phyloP scores from a whole-genome alignment of 192 early-diverging fungal species.

The Coemansia erecta region DNA sequence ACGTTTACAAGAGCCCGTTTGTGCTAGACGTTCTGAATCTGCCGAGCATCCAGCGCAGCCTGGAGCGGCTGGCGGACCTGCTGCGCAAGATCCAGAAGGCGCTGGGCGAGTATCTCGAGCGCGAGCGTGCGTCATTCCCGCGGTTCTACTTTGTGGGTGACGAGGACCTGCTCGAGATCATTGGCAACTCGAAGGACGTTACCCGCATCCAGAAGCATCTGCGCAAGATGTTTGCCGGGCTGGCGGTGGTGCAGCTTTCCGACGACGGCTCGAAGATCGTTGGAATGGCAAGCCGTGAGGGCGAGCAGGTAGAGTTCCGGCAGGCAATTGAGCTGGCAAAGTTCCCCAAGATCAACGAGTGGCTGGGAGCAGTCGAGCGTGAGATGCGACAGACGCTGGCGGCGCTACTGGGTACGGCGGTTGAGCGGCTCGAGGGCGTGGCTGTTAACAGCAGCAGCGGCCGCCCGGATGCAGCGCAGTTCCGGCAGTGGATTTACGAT shows the following conservation, averaged over 20 bases:
- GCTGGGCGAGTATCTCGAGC: slow-evolving; percentile 97
- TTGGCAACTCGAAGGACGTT: slow-evolving; percentile 97
- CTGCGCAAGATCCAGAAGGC: slow-evolving; percentile 97
- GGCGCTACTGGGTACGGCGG: slow-evolving; percentile 65
- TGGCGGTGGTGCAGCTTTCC: slow-evolving; percentile 75
- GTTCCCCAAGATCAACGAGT: slow-evolving; percentile 94
- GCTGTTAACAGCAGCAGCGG: slow-evolving; percentile 50
- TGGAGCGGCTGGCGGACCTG: slow-evolving; percentile 91
- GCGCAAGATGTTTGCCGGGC: slow-evolving; percentile 99
- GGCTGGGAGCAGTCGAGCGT: slow-evolving; percentile 89
- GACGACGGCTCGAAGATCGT: slow-evolving; percentile 74
- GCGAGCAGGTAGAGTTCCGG: slow-evolving; percentile 83
- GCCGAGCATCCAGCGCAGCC: slow-evolving; percentile 89
- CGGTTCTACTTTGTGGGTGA: slow-evolving; percentile 99
- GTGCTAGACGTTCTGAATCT: slow-evolving; percentile 93
- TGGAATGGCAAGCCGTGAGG: slow-evolving; percentile 91
- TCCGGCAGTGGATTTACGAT: slow-evolving; percentile 83
- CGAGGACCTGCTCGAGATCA: slow-evolving; percentile 99
- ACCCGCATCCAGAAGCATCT: slow-evolving; percentile 96
- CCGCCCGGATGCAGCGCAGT: slow-evolving; percentile 51
- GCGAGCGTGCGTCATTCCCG: slow-evolving; percentile 94
- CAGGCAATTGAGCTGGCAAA: slow-evolving; percentile 75
- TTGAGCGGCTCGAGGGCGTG: slow-evolving; percentile 64
- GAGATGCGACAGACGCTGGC: slow-evolving; percentile 93
- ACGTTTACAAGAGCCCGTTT: slow-evolving; percentile 97